phyloP scores from a whole-genome alignment of 352 stramenopile species.

The Phytophthora vignae region DNA sequence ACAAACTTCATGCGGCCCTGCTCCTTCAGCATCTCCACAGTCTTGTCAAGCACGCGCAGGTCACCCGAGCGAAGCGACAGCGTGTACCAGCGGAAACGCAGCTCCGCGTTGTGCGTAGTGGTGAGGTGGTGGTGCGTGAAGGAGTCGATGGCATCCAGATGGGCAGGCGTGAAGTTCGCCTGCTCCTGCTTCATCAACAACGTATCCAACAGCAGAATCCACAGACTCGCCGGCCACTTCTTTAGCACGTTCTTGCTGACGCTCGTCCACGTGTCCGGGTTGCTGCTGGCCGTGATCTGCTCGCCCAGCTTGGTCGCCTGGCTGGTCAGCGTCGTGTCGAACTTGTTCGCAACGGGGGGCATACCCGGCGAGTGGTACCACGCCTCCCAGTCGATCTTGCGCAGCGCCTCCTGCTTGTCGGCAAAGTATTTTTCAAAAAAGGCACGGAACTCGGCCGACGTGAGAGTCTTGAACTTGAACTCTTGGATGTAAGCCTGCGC shows the following conservation, averaged over 20 bases:
- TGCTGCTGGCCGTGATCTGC: slow-evolving; percentile 37
- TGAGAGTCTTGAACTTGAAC: slow-evolving; percentile 92
- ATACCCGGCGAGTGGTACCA: slow-evolving; percentile 94
- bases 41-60: slow-evolving; percentile 48
- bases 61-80: slow-evolving; percentile 61
- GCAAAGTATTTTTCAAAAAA: slow-evolving; percentile 88
- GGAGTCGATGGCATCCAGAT: slow-evolving; percentile 67
- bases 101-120: slow-evolving; percentile 68
- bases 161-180: slow-evolving; percentile 37
- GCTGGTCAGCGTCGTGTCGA: slow-evolving; percentile 86
- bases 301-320: slow-evolving; percentile 55
- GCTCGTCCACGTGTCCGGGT: slow-evolving; percentile 45
- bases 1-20: slow-evolving; percentile 85
- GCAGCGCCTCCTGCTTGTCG: slow-evolving; percentile 45
- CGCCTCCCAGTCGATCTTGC: slow-evolving; percentile 92
- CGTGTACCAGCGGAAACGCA: slow-evolving; percentile 79
- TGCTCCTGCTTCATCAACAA: slow-evolving; percentile 50
- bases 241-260: slow-evolving; percentile 28
- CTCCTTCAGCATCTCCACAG: slow-evolving; percentile 62
- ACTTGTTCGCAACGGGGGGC: slow-evolving; percentile 82
- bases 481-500: slow-evolving; percentile 92
- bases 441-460: slow-evolving; percentile 75
- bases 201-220: slow-evolving; percentile 70
- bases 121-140: slow-evolving; percentile 57
- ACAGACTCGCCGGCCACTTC: slow-evolving; percentile 61